Conservation (phyloP, 2,329 filamentous ascomycete species). For the Paecilomyces niveus region DNA sequence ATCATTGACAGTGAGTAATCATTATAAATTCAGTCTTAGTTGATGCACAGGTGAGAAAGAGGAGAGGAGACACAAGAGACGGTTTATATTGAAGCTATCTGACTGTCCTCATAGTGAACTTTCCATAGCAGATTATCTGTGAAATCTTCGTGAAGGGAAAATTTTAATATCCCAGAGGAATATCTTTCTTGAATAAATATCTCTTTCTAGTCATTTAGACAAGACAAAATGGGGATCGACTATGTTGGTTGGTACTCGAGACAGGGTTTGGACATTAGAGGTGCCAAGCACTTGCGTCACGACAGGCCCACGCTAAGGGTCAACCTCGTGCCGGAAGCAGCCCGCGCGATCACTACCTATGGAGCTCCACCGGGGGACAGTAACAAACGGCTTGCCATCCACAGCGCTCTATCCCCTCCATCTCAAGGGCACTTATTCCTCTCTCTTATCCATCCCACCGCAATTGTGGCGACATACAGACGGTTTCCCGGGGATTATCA, state of each 20-base stretch:
- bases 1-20: neutral
- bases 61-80: neutral
- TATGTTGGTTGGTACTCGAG: too few species aligned
- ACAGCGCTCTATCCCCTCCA: neutral
- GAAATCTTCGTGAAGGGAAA: neutral
- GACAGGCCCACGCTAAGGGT: neutral
- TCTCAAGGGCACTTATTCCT: neutral
- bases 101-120: neutral
- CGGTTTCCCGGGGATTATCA: neutral
- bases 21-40: neutral
- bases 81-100: neutral
- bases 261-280: neutral
- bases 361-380: neutral
- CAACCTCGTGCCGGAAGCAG: neutral
- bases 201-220: neutral
- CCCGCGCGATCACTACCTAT: neutral
- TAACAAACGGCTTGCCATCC: neutral
- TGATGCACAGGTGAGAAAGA: neutral
- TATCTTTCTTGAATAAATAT: neutral
- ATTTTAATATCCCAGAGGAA: neutral
- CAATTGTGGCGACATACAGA: neutral
- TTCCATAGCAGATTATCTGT: neutral
- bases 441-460: neutral
- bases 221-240: neutral
- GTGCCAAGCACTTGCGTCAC: conserved; percentile 1